Evolutionary conservation across 2,329 filamentous ascomycete species (phyloP).

Genomic region (Rasamsonia emersonii): DNA sequence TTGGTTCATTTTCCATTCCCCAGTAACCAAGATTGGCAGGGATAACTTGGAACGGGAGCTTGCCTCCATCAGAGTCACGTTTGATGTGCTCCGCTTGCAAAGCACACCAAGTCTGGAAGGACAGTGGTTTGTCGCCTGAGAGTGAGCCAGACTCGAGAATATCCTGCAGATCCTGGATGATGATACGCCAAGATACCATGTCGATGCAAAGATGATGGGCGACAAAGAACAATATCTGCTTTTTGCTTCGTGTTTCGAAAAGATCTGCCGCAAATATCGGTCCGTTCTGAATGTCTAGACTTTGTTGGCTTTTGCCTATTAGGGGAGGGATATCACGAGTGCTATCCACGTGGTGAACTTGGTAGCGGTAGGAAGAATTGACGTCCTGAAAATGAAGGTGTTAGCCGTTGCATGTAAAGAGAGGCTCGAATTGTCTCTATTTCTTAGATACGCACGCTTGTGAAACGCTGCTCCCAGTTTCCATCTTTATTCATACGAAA

Average conservation of each 20-base stretch:
- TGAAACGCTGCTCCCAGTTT: slow-evolving; percentile 20
- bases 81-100: slow-evolving; percentile 23
- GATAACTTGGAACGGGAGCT: slow-evolving; percentile 21
- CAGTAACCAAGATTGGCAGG: slow-evolving; percentile 27
- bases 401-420: slow-evolving; percentile 4
- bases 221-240: slow-evolving; percentile 21
- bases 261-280: slow-evolving; percentile 32
- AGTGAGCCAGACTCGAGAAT: slow-evolving; percentile 24
- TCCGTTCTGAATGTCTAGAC: slow-evolving; percentile 23
- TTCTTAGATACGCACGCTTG: slow-evolving; percentile 16
- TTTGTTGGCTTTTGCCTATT: slow-evolving; percentile 22
- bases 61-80: slow-evolving; percentile 8
- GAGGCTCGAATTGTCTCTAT: neutral
- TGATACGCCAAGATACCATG: slow-evolving; percentile 28
- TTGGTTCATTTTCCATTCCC: slow-evolving; percentile 24
- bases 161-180: slow-evolving; percentile 29
- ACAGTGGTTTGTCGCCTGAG: slow-evolving; percentile 24
- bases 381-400: slow-evolving; percentile 16
- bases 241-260: slow-evolving; percentile 26
- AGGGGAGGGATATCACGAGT: slow-evolving; percentile 17
- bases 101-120: slow-evolving; percentile 32
- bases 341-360: slow-evolving; percentile 17
- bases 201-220: slow-evolving; percentile 22
- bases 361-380: slow-evolving; percentile 24
- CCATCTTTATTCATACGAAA: slow-evolving; percentile 15